phyloP scores from a whole-genome alignment of 192 early-diverging fungal genomes.

The Backusella liffmaniae region DNA sequence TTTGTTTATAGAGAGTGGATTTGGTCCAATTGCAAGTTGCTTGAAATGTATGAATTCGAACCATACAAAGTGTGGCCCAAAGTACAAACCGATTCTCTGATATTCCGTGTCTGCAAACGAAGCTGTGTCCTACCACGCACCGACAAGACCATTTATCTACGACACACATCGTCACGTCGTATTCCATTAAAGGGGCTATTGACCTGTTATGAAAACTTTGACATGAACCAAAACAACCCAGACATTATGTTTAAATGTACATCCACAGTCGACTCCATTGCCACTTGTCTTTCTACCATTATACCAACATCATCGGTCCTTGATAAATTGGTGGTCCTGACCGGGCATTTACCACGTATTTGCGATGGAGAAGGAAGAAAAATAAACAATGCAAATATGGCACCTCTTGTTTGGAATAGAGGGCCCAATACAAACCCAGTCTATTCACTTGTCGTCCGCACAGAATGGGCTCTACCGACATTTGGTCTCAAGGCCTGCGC shows the following conservation, averaged over 20 bases:
- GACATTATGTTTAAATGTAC: constrained; percentile 32
- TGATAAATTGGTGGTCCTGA: constrained; percentile 34
- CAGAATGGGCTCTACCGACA: constrained; percentile 44
- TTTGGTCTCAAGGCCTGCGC: constrained; percentile 40
- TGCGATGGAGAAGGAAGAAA: constrained; percentile 34
- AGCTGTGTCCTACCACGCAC: constrained; percentile 4
- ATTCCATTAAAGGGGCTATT: constrained; percentile 38
- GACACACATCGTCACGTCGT: constrained; percentile 41
- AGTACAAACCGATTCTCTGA: constrained; percentile 58
- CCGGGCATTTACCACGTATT: constrained; percentile 39
- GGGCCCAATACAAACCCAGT: constrained; percentile 61
- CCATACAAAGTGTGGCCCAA: constrained; percentile 62
- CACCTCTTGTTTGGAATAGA: constrained; percentile 53
- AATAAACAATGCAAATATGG: neutral
- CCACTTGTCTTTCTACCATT: constrained; percentile 46
- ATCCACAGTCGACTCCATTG: constrained; percentile 8
- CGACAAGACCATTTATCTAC: constrained; percentile 40
- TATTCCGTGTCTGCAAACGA: constrained; percentile 49
- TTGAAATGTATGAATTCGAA: constrained; percentile 57
- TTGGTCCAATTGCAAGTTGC: constrained; percentile 47
- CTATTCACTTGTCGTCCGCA: constrained; percentile 54
- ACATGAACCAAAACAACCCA: constrained; percentile 12
- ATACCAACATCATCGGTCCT: constrained; percentile 44
- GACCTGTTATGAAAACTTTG: constrained; percentile 38
- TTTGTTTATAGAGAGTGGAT: constrained; percentile 44